Percentiles rank a stretch among this genome's conserved stretches.
Evolutionary conservation across 2,329 filamentous ascomycete genomes (phyloP).

Genomic region (Exophiala mesophila): DNA sequence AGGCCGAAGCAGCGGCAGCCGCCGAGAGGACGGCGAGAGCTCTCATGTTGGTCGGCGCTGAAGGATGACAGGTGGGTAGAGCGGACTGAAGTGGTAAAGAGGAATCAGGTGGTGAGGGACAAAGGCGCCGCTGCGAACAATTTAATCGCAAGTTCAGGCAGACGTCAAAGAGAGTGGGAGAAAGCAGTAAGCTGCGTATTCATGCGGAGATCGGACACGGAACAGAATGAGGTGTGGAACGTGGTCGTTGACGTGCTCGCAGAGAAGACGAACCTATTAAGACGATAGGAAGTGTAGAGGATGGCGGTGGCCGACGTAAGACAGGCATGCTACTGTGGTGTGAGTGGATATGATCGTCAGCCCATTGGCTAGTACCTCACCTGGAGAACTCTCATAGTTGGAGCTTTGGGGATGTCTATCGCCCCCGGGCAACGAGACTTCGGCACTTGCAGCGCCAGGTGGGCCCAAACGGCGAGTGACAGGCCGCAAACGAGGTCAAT

Average conservation of each 20-base stretch:
- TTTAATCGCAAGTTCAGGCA: not conserved
- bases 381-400: no score
- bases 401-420: no score
- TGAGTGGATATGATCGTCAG: no score
- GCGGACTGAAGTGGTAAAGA: not conserved
- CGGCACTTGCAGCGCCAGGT: no score
- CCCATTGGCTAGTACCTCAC: no score
- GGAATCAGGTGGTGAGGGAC: not conserved
- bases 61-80: not conserved
- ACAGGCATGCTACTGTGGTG: no score
- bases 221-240: not conserved
- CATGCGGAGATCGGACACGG: no score
- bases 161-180: not conserved
- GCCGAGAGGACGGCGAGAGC: conserved; percentile 21
- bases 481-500: no score
- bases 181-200: no score
- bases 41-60: conserved; percentile 18
- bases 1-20: conserved; percentile 23
- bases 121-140: no score
- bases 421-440: no score
- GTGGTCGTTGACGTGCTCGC: not conserved
- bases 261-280: not conserved
- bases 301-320: not conserved
- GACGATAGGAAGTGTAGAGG: not conserved
- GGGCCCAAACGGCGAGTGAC: no score